Conservation (phyloP, 192 early-diverging fungal species). For the Pilaira anomala region DNA sequence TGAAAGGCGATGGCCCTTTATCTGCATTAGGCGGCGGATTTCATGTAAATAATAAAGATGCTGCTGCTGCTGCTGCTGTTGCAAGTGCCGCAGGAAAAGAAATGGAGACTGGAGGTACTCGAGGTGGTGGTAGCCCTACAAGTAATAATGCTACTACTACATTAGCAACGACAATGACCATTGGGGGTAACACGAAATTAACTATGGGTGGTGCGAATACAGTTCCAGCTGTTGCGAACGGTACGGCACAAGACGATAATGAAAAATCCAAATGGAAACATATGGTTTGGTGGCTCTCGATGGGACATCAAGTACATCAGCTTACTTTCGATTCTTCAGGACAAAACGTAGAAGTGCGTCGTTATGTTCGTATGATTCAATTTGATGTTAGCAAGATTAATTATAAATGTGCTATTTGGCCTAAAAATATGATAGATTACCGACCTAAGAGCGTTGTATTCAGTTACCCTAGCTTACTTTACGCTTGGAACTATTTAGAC, state of each 20-base stretch:
- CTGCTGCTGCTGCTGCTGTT: background rate
- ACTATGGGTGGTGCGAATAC: background rate
- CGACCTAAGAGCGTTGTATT: slow-evolving; percentile 57
- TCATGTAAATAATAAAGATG: background rate
- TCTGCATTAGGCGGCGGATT: background rate
- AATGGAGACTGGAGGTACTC: background rate
- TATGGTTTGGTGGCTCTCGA: slow-evolving; percentile 65
- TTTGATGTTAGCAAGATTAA: slow-evolving; percentile 56
- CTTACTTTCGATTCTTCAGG: slow-evolving; percentile 66
- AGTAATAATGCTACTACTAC: background rate
- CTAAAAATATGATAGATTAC: slow-evolving; percentile 67
- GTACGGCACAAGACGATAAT: background rate
- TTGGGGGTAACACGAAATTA: background rate
- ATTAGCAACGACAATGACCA: background rate
- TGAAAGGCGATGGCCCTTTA: background rate
- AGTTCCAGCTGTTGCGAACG: slow-evolving; percentile 1
- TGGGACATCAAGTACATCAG: slow-evolving; percentile 88
- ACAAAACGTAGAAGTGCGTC: slow-evolving; percentile 82
- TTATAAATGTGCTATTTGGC: slow-evolving; percentile 86
- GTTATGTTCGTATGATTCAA: slow-evolving; percentile 68
- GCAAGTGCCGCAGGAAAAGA: background rate
- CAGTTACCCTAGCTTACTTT: slow-evolving; percentile 70
- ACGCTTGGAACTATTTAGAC: slow-evolving; percentile 95
- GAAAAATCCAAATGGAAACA: slow-evolving; percentile 19
- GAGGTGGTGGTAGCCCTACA: slow-evolving; percentile 1